Conservation (phyloP, 495 filamentous ascomycete species). For the Mytilinidion resinicola region DNA sequence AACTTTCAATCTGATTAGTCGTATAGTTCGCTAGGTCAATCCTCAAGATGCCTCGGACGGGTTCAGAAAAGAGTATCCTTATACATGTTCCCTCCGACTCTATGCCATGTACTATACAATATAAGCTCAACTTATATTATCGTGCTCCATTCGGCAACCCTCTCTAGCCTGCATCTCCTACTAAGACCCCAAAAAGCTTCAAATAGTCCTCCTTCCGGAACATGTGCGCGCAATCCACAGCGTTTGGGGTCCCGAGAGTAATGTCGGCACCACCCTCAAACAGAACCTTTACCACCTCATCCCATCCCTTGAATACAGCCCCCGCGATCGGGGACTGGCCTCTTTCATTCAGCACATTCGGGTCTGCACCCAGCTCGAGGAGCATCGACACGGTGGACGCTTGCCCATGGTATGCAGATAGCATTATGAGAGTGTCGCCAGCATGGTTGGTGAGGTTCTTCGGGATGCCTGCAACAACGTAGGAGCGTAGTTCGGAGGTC, state of each 20-base stretch:
- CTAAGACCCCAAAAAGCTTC: constrained; percentile 30
- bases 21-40: no score
- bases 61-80: no score
- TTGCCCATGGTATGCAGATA: constrained; percentile 37
- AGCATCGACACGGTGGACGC: constrained; percentile 30
- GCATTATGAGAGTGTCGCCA: constrained; percentile 41
- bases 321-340: constrained; percentile 38
- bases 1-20: no score
- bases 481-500: constrained; percentile 26
- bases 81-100: no score
- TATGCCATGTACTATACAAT: no score
- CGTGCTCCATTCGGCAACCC: no score
- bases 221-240: constrained; percentile 37
- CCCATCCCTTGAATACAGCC: constrained; percentile 40
- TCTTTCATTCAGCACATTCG: constrained; percentile 36
- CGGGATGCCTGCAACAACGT: constrained; percentile 38
- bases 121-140: no score
- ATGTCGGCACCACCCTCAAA: constrained; percentile 33
- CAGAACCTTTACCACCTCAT: constrained; percentile 35
- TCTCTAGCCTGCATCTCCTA: neutral
- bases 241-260: constrained; percentile 34
- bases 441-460: constrained; percentile 38
- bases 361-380: constrained; percentile 31
- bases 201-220: constrained; percentile 33
- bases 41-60: no score